These are phyloP conservation scores for Carex cristatella DNA, from an alignment of 176 grass and related monocot species.

Conservation along the genomic window DNA sequence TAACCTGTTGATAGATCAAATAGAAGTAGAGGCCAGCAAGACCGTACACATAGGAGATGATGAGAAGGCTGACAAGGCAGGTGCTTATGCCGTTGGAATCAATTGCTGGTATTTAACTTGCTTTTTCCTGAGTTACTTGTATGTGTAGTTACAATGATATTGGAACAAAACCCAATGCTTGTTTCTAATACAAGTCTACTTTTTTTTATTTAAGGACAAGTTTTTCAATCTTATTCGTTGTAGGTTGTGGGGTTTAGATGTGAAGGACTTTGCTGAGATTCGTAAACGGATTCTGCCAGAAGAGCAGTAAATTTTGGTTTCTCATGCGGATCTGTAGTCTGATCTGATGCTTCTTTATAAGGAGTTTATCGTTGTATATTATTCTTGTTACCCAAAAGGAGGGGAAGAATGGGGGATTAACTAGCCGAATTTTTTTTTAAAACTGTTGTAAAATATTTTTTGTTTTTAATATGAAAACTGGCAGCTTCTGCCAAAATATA, in stretches of 20 bases:
- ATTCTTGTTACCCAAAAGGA: too few species aligned
- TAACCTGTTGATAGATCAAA: slow-evolving; percentile 48
- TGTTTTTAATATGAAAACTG: too few species aligned
- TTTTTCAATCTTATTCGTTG: slow-evolving; percentile 1
- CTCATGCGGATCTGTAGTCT: not conserved
- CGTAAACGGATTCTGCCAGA: slow-evolving; percentile 21
- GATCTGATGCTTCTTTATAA: not conserved
- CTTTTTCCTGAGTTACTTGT: not conserved
- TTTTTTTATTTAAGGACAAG: not conserved
- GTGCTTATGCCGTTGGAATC: slow-evolving; percentile 67
- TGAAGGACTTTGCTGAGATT: slow-evolving; percentile 58
- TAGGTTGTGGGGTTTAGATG: slow-evolving; percentile 81
- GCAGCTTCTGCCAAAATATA: too few species aligned
- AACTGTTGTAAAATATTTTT: too few species aligned
- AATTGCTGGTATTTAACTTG: slow-evolving; percentile 60
- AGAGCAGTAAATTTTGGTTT: slow-evolving; percentile 13
- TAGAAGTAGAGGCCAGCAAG: slow-evolving; percentile 43
- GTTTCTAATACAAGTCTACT: not conserved
- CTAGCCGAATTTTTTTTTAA: too few species aligned
- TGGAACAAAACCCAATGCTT: not conserved
- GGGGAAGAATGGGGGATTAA: too few species aligned
- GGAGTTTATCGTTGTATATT: not conserved
- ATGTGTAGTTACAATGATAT: not conserved
- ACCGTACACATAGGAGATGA: slow-evolving; percentile 88
- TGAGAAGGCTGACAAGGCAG: slow-evolving; percentile 54